Evolutionary conservation across 1,284 basidiomycete species (phyloP), one percentile per base, ranked within the genome.

Genomic region (Salmacisia buchloeana): DNA sequence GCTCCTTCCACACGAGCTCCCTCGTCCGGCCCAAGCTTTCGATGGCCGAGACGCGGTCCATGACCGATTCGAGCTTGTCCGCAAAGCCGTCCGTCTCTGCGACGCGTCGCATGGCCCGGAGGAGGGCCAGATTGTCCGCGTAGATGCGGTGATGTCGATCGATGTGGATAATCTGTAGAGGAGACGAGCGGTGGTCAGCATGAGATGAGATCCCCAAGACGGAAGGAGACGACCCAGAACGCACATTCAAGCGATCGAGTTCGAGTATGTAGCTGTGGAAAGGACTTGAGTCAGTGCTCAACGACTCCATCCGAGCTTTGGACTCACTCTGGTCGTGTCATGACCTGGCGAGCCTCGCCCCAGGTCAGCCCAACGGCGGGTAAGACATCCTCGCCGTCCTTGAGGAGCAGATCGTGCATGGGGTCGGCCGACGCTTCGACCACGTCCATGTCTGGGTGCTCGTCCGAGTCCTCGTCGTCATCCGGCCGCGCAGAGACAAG

Each of bases 1-100:
- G 74, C 64, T 76, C 74, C 64, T 76, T 76, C 74, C 74, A 76
- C 6, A 76, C 58, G 41, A 75, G 62, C 60, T 75, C 72, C 12
- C 72, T 41, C 36, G 73, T 73, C 12, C 72, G 65, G 29, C 67
- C 69, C 36, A 75, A 60, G 33, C 64, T 67, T 64, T 75, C 74
- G 61, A 75, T 74, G 7, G 72, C 74, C 49, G 73, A 67, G 23
- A 76, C 74, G 31, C 74, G 66, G 61, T 76, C 73, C 74, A 76
- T 73, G 60, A 77, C 75, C 23, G 67, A 62, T 58, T 77, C 75
- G 25, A 77, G 68, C 49, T 63, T 66, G 31, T 74, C 71, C 9
- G 59, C 68, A 61, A 71, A 77, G 7, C 69, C 75, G 21, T 69
- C 65, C 1, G 70, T 65, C 49, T 75, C 70, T 38, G 70, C 66